Conservation (phyloP, 805 yeast genomes). For the Tetrapisispora fleetii region DNA sequence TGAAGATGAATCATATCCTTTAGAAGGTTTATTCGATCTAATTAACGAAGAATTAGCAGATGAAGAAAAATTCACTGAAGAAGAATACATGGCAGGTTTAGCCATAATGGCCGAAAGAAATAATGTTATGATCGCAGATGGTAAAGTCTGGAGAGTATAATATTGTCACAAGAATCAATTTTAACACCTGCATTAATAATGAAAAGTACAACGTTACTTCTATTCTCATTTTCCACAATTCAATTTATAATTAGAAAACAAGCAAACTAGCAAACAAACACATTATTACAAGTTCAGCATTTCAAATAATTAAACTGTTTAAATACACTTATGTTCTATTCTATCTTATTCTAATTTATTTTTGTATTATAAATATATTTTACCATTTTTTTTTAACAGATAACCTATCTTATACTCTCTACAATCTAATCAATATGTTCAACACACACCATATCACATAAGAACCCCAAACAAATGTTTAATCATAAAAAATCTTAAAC, state of each 20-base stretch:
- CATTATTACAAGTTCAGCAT: neutral
- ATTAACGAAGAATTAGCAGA: conserved; percentile 38
- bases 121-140: conserved; percentile 40
- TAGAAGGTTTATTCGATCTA: conserved; percentile 30
- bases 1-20: conserved; percentile 36
- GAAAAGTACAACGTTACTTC: no score
- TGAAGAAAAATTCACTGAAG: conserved; percentile 38
- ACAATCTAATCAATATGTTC: no score
- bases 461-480: no score
- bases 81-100: conserved; percentile 38
- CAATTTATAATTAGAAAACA: no score
- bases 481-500: no score
- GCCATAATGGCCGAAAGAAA: conserved; percentile 35
- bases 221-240: neutral
- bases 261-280: neutral
- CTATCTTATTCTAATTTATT: no score
- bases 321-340: neutral
- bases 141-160: conserved; percentile 37
- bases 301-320: no score
- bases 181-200: neutral
- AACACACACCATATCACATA: no score
- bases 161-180: neutral
- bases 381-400: neutral
- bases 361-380: neutral
- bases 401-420: neutral